phyloP scores from a whole-genome alignment of 2,329 filamentous ascomycete species.

The Elsinoe fawcettii region DNA sequence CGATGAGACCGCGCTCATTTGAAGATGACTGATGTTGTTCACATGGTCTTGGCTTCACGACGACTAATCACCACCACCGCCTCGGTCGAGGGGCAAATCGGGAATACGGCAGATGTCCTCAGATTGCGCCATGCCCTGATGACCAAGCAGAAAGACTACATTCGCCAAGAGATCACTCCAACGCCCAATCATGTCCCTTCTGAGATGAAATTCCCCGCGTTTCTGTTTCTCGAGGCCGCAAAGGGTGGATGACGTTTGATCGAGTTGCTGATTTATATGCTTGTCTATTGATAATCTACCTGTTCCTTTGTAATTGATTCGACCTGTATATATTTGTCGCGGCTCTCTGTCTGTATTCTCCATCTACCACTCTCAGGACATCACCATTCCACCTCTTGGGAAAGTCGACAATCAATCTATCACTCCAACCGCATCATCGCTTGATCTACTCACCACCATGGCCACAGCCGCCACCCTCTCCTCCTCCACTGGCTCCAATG shows the following conservation, averaged over 20 bases:
- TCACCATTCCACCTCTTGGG: too few species aligned
- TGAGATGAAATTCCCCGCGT: not conserved
- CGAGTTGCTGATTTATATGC: slow-evolving; percentile 8
- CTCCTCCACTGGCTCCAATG: slow-evolving; percentile 25
- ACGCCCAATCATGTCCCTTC: not conserved
- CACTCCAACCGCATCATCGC: not conserved
- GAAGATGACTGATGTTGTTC: too few species aligned
- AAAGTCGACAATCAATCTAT: not conserved
- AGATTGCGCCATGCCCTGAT: slow-evolving; percentile 10
- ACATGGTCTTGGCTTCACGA: not conserved
- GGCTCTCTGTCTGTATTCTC: not conserved
- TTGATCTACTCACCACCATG: slow-evolving; percentile 28
- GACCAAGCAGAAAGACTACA: slow-evolving; percentile 6
- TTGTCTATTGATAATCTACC: slow-evolving; percentile 1
- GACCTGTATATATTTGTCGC: not conserved
- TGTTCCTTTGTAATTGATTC: not conserved
- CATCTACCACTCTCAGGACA: not conserved
- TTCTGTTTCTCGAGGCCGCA: not conserved
- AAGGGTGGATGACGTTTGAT: slow-evolving; percentile 6
- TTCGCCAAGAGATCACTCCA: not conserved
- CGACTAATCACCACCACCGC: not conserved
- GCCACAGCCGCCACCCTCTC: slow-evolving; percentile 33
- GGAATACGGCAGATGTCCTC: slow-evolving; percentile 8
- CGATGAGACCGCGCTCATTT: too few species aligned
- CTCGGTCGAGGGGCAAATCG: slow-evolving; percentile 6